Conservation (phyloP, 2,329 filamentous ascomycete species). For the Phialophora verrucosa region DNA sequence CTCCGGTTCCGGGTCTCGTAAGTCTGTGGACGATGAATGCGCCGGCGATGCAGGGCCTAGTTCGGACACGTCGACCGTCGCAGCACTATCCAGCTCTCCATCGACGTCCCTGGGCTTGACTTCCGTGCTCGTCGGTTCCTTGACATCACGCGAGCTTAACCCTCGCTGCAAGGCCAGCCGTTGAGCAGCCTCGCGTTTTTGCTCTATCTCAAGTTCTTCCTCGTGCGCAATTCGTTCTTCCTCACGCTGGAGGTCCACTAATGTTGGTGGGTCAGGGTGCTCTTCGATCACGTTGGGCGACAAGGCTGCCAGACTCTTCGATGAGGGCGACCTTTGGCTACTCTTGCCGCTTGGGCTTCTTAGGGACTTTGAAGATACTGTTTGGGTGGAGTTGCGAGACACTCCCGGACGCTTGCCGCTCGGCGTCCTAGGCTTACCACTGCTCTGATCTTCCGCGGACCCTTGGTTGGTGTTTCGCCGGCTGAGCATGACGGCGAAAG, state of each 20-base stretch:
- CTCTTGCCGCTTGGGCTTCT: slow-evolving; percentile 41
- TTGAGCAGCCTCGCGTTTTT: slow-evolving; percentile 61
- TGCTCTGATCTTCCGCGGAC: slow-evolving; percentile 71
- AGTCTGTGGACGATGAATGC: background rate
- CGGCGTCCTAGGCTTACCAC: slow-evolving; percentile 60
- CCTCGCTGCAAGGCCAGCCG: slow-evolving; percentile 62
- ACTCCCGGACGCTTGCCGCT: slow-evolving; percentile 51
- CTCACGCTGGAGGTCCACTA: slow-evolving; percentile 63
- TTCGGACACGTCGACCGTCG: background rate
- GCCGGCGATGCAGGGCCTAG: slow-evolving; percentile 4
- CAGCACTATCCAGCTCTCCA: background rate
- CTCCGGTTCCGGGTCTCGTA: background rate
- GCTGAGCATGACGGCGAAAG: slow-evolving; percentile 83
- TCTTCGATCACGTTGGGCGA: slow-evolving; percentile 23
- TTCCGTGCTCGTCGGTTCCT: slow-evolving; percentile 14
- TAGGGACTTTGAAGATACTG: slow-evolving; percentile 53
- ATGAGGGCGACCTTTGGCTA: slow-evolving; percentile 44
- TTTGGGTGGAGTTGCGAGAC: slow-evolving; percentile 55
- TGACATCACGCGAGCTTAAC: slow-evolving; percentile 22
- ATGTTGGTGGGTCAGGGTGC: slow-evolving; percentile 49
- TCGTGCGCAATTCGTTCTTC: slow-evolving; percentile 60
- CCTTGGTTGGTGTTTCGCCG: slow-evolving; percentile 64
- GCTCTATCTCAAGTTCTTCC: slow-evolving; percentile 62
- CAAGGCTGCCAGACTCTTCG: slow-evolving; percentile 35
- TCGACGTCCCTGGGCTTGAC: slow-evolving; percentile 14